Evolutionary conservation across 768 basidiomycete genomes (phyloP), one percentile per base, ranked within the genome.

Genomic region (Sarcodon sp.): DNA sequence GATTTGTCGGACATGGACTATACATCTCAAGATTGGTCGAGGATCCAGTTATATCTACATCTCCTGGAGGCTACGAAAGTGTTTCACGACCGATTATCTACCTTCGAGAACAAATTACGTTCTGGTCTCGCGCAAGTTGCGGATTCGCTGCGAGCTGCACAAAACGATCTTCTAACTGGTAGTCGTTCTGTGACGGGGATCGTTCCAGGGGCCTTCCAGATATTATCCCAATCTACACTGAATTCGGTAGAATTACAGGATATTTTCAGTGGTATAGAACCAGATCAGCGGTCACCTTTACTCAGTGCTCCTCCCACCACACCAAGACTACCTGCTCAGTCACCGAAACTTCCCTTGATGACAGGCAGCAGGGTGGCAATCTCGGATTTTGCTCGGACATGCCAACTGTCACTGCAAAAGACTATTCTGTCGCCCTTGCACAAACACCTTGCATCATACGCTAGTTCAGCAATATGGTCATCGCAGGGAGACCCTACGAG

Each of bases 391-490:
- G 83, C 89, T 0, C 72, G 72, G 44, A 68, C 81, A 2, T 83
- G 85, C 45, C 94, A 99, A 58, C 62, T 69, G 6, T 76, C 84
- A 46, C 71, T 96, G 16, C 91, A 92, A 57, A 71, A 72, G 45
- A 87, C 84, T 7, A 87, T 98, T 55, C 70, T 97, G 39, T 79
- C 84, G 0, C 96, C 94, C 2, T 69, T 98, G 12, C 71, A 79
- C 36, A 71, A 75, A 33, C 81, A 87, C 53, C 77, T 99, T 37
- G 64, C 71, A 9, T 62, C 69, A 0, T 99, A 99, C 60, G 68
- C 87, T 0, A 66, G 75, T 1, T 71, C 79, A 0, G 57, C 87
- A 0, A 61, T 77, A 16, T 97, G 92, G 89, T 66, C 71, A 27
- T 64, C 73, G 1, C 60, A 66, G 6, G 58, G 55, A 38, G 16